These are phyloP conservation scores for Apiotrichum brassicae DNA, from an alignment of 1,284 basidiomycete species.

Conservation along the genomic window DNA sequence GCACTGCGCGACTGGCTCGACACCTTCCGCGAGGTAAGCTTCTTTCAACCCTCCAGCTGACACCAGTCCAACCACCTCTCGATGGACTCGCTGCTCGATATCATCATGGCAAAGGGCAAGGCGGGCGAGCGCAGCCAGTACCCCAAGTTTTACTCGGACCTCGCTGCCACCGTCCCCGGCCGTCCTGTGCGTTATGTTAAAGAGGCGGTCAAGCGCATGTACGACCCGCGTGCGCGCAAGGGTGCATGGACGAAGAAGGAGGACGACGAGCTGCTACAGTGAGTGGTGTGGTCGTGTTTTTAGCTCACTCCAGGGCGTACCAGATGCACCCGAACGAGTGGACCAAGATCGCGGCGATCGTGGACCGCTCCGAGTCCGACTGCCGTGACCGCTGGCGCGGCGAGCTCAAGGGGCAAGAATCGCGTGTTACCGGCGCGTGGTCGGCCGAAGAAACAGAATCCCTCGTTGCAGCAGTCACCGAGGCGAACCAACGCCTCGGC, in stretches of 20 bases:
- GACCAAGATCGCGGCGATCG: slow-evolving; percentile 30
- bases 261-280: slow-evolving; percentile 30
- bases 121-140: slow-evolving; percentile 20
- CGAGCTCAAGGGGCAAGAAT: slow-evolving; percentile 18
- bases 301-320: slow-evolving; percentile 24
- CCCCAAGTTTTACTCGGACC: slow-evolving; percentile 33
- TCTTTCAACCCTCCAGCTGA: not conserved
- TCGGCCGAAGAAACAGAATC: slow-evolving; percentile 18
- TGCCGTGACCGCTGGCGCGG: slow-evolving; percentile 36
- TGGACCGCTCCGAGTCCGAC: slow-evolving; percentile 34
- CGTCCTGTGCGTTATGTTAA: slow-evolving; percentile 37
- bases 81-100: slow-evolving; percentile 23
- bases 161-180: slow-evolving; percentile 34
- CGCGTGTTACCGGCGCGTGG: slow-evolving; percentile 22
- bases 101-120: slow-evolving; percentile 28
- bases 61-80: slow-evolving; percentile 6
- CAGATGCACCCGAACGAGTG: slow-evolving; percentile 28
- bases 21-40: slow-evolving; percentile 18
- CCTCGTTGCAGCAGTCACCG: slow-evolving; percentile 19
- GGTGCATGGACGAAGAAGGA: slow-evolving; percentile 36
- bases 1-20: slow-evolving; percentile 25
- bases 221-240: slow-evolving; percentile 35
- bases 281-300: not conserved
- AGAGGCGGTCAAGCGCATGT: slow-evolving; percentile 31
- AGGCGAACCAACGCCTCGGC: slow-evolving; percentile 19